A percentile compares a stretch with the other conserved stretches of the same genome.
phyloP scores from a whole-genome alignment of 2,329 filamentous ascomycete genomes.

The Fusarium nygamai region DNA sequence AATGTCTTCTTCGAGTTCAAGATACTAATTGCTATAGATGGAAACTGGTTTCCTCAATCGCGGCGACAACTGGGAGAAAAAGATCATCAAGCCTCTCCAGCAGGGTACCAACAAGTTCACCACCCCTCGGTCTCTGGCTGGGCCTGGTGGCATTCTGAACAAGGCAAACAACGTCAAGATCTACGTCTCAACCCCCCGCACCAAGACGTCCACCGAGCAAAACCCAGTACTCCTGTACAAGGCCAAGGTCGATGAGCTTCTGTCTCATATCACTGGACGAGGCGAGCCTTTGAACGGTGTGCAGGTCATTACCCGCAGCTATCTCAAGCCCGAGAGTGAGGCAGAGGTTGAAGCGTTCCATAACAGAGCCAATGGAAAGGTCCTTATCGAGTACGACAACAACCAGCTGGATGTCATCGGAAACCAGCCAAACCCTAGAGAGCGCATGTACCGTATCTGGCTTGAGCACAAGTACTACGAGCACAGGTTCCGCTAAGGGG shows the following conservation, averaged over 20 bases:
- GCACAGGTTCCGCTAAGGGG: neutral
- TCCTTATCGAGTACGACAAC: neutral
- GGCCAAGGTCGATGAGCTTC: neutral
- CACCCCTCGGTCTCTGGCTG: neutral
- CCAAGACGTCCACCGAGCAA: neutral
- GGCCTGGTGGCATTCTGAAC: neutral
- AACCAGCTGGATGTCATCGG: neutral
- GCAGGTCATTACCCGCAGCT: neutral
- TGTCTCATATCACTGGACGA: neutral
- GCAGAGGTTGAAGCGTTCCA: neutral
- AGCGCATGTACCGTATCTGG: neutral
- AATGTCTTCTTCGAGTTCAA: accelerated
- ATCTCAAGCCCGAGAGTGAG: neutral
- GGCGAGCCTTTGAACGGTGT: neutral
- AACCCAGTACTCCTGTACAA: neutral
- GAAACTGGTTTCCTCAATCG: neutral
- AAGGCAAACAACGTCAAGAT: neutral
- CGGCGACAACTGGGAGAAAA: neutral
- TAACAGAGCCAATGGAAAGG: neutral
- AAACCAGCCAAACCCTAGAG: neutral
- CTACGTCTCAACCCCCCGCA: neutral
- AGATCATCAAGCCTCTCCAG: neutral
- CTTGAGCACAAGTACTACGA: neutral
- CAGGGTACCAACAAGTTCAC: neutral
- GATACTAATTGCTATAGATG: neutral